phyloP scores from a whole-genome alignment of 495 filamentous ascomycete species.

The Neurospora sublineolata region DNA sequence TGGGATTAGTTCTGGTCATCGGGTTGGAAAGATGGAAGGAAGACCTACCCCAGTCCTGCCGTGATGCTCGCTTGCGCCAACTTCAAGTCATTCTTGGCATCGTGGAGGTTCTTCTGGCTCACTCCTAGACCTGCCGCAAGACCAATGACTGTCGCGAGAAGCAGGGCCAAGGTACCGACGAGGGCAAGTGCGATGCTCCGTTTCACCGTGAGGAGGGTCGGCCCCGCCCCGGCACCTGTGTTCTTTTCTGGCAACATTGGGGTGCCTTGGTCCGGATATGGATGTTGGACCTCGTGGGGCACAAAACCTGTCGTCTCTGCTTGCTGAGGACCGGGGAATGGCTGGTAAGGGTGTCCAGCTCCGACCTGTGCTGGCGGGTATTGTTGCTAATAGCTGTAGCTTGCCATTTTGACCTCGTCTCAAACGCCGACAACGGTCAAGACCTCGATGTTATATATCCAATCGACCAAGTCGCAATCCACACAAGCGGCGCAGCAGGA shows the following conservation, averaged over 20 bases:
- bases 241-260: not conserved
- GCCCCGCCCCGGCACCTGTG: not conserved
- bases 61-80: constrained; percentile 5
- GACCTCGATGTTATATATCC: not conserved
- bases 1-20: not conserved
- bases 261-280: not conserved
- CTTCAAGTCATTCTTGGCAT: constrained; percentile 8
- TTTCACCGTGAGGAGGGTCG: constrained; percentile 7
- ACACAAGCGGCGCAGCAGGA: not conserved
- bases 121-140: constrained; percentile 20
- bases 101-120: constrained; percentile 13
- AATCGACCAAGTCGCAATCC: not conserved
- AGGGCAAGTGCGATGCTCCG: constrained; percentile 9
- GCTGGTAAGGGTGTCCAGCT: not conserved
- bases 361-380: not conserved
- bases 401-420: not conserved
- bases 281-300: not conserved
- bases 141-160: constrained; percentile 14
- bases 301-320: not conserved
- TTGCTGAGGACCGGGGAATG: not conserved
- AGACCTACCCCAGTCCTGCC: not conserved
- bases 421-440: not conserved
- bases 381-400: not conserved
- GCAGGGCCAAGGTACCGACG: not conserved
- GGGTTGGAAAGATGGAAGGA: not conserved